Evolutionary conservation across 805 yeast genomes (phyloP).

Genomic region (Wickerhamomyces bisporus): DNA sequence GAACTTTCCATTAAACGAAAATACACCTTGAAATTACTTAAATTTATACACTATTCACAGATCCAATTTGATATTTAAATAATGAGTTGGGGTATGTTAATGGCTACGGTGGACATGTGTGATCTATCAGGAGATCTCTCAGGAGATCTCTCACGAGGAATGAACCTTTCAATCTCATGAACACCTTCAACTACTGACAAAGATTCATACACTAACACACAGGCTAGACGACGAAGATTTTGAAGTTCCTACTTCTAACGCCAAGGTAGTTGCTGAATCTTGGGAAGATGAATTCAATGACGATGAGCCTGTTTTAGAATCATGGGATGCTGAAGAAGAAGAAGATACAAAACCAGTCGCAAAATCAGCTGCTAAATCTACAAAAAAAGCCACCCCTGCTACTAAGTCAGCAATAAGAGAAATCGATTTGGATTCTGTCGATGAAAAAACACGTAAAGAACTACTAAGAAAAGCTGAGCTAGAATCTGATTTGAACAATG

Average conservation of each 20-base stretch:
- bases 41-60: too few relatives aligned
- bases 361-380: slow-evolving; percentile 18
- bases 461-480: slow-evolving; percentile 75
- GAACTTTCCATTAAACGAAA: not conserved
- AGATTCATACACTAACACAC: too few relatives aligned
- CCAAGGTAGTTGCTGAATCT: slow-evolving; percentile 55
- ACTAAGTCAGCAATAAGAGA: slow-evolving; percentile 28
- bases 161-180: not conserved
- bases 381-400: slow-evolving; percentile 33
- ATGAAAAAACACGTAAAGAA: slow-evolving; percentile 68
- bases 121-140: not conserved
- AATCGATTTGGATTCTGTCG: slow-evolving; percentile 62
- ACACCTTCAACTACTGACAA: not conserved
- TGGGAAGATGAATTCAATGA: slow-evolving; percentile 80
- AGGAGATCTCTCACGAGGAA: too few relatives aligned
- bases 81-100: slow-evolving; percentile 6
- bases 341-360: slow-evolving; percentile 32
- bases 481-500: slow-evolving; percentile 83
- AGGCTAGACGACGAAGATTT: slow-evolving; percentile 94
- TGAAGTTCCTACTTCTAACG: slow-evolving; percentile 55
- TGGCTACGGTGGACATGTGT: not conserved
- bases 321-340: slow-evolving; percentile 88
- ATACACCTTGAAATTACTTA: not conserved
- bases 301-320: slow-evolving; percentile 74
- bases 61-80: too few relatives aligned